These are phyloP conservation scores for Amoebophrya sp. DNA, from an alignment of 169 alveolate genomes.

Conservation along the genomic window DNA sequence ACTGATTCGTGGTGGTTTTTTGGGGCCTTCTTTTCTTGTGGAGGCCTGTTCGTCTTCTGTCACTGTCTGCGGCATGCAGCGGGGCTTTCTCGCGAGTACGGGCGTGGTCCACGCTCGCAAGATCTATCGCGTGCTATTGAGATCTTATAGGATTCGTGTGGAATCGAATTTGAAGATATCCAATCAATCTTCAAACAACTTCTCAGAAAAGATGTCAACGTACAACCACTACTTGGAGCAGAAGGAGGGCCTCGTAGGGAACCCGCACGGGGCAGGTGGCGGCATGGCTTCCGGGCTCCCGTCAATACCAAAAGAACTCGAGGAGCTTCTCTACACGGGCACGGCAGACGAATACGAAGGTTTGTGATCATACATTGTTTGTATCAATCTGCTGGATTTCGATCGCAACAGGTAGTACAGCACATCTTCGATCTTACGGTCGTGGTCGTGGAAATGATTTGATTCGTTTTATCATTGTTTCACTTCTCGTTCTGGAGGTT, in stretches of 20 bases:
- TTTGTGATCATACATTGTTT: background rate
- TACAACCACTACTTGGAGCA: background rate
- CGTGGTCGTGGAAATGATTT: background rate
- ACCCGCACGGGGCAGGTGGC: background rate
- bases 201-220: background rate
- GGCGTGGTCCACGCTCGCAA: background rate
- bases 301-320: background rate
- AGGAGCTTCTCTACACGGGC: background rate
- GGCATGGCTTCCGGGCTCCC: background rate
- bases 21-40: background rate
- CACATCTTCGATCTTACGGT: background rate
- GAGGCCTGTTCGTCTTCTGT: background rate
- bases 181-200: background rate
- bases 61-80: no score
- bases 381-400: background rate
- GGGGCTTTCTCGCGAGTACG: no score
- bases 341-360: slow-evolving; percentile 1
- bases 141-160: background rate
- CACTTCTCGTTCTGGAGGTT: background rate
- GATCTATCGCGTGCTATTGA: background rate
- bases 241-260: background rate
- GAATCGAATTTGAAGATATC: no score
- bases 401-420: background rate
- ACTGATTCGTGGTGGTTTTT: background rate
- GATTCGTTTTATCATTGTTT: background rate